Conservation (phyloP, 352 stramenopile genomes). For the Halophytophthora polymorphica region DNA sequence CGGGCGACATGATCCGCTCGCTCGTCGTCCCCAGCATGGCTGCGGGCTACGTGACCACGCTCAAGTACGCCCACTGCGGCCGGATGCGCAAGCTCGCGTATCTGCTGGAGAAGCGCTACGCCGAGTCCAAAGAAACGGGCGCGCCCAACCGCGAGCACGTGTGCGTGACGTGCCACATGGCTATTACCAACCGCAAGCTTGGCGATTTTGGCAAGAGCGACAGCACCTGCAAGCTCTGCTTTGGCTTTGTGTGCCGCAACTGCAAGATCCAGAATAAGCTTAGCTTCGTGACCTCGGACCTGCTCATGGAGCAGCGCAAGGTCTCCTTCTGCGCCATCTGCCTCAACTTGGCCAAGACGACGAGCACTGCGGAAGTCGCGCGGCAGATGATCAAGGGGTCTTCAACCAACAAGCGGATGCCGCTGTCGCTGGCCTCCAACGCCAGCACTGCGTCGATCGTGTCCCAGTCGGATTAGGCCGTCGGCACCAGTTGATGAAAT, state of each 20-base stretch:
- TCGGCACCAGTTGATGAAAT: no score
- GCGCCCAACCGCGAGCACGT: conserved; percentile 24
- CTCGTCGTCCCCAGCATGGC: conserved; percentile 31
- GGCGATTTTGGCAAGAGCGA: conserved; percentile 30
- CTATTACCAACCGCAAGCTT: conserved; percentile 19
- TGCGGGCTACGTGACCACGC: conserved; percentile 25
- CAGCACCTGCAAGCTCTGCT: conserved; percentile 32
- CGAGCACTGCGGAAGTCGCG: no score
- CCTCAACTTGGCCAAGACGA: conserved; percentile 22
- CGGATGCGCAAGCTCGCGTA: conserved; percentile 46
- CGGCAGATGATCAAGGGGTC: no score
- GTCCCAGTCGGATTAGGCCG: no score
- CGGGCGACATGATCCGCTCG: conserved; percentile 34
- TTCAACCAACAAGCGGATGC: no score
- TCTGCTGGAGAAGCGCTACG: conserved; percentile 33
- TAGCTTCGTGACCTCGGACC: conserved; percentile 32
- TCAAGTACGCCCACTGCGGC: conserved; percentile 35
- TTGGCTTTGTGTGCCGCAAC: conserved; percentile 28
- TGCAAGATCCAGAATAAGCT: conserved; percentile 35
- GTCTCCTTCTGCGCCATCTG: conserved; percentile 38
- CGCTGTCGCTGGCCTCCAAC: no score
- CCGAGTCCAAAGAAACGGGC: conserved; percentile 22
- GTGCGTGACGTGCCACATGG: conserved; percentile 24
- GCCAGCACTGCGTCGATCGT: no score
- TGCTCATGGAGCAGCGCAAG: conserved; percentile 26